Evolutionary conservation across 306 rosid species (phyloP).

Genomic region (Pterocarpus santalinus): DNA sequence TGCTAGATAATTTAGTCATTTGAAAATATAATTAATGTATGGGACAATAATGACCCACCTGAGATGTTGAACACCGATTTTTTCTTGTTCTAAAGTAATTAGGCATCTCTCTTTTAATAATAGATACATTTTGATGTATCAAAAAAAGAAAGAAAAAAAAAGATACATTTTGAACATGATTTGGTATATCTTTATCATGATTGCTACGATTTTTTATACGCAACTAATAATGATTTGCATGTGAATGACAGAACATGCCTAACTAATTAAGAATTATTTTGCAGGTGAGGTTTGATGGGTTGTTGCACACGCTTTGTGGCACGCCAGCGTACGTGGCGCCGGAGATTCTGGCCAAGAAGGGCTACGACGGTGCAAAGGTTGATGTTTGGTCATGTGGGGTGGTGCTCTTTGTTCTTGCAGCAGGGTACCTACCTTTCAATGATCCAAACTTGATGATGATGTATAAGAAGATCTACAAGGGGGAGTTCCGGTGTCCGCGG

Average conservation of each 20-base stretch:
- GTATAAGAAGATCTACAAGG: constrained; percentile 79
- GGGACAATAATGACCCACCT: neutral
- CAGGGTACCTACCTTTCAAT: constrained; percentile 81
- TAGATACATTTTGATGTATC: neutral
- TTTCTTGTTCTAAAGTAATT: neutral
- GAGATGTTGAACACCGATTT: neutral
- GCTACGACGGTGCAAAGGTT: constrained; percentile 78
- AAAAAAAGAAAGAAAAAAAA: too few relatives aligned
- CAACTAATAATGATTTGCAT: neutral
- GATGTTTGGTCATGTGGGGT: constrained; percentile 85
- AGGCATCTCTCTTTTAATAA: neutral
- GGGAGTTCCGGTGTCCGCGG: constrained; percentile 73
- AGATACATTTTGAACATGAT: neutral
- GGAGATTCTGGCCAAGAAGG: constrained; percentile 73
- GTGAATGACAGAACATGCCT: neutral
- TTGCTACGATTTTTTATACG: neutral
- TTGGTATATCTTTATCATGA: neutral
- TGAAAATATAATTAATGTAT: neutral
- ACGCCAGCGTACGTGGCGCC: constrained; percentile 93
- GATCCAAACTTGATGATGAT: constrained; percentile 76
- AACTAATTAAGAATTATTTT: neutral
- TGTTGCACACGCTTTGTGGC: constrained; percentile 80
- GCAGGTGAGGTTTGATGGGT: constrained; percentile 56
- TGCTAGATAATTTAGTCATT: neutral
- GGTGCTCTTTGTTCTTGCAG: constrained; percentile 64